Conservation (phyloP, 305 asterid genomes). For the Fraxinus ornus region DNA sequence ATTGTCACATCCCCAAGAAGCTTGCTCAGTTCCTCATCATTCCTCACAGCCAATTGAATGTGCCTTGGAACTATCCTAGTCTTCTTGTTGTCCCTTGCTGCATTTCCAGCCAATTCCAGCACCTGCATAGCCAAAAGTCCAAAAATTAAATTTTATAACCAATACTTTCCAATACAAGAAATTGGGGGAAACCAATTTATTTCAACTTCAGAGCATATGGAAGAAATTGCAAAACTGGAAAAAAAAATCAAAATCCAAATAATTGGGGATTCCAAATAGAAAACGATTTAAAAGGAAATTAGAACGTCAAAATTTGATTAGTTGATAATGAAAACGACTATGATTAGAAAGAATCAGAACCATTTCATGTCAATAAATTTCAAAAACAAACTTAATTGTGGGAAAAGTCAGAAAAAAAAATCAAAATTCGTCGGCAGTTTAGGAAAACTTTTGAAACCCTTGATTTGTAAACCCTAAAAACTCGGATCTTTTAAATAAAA, state of each 20-base stretch:
- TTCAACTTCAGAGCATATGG: not conserved
- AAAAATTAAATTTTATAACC: not conserved
- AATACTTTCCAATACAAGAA: constrained; percentile 20
- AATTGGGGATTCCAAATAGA: not conserved
- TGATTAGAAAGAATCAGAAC: not conserved
- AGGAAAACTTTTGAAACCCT: not conserved
- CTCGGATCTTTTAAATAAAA: not conserved
- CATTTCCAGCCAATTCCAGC: constrained; percentile 76
- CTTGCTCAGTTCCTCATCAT: constrained; percentile 71
- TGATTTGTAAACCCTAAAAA: not conserved
- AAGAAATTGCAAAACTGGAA: not conserved
- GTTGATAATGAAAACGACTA: not conserved
- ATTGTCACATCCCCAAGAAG: constrained; percentile 77
- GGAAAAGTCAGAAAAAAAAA: not conserved
- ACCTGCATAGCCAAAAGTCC: constrained; percentile 37
- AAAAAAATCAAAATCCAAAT: not conserved
- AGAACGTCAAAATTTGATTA: not conserved
- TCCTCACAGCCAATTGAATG: constrained; percentile 71
- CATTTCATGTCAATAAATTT: not conserved
- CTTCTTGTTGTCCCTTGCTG: constrained; percentile 80
- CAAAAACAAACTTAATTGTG: not conserved
- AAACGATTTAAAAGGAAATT: not conserved
- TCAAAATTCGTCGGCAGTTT: not conserved
- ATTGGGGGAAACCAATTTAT: not conserved
- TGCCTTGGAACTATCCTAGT: constrained; percentile 76